Evolutionary conservation across 768 basidiomycete species (phyloP), one percentile per base, ranked within the genome.

Genomic region (Trametes villosa): DNA sequence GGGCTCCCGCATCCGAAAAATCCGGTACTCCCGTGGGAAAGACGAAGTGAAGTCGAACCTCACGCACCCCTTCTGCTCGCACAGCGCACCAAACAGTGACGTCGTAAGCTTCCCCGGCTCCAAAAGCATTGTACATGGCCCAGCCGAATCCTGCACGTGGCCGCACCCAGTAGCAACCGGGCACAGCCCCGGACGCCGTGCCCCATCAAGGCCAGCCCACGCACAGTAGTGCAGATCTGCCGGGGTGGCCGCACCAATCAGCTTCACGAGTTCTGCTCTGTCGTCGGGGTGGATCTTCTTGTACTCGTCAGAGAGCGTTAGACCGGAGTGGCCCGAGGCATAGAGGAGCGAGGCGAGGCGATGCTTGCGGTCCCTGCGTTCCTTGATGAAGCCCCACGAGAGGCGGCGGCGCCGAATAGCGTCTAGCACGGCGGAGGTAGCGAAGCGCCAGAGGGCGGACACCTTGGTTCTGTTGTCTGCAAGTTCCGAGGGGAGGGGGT

Each of bases 371-470:
- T 68, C 63, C 6, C 69, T 57, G 2, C 76, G 67, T 45, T 70
- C 58, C 47, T 65, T 62, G 67, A 77, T 72, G 63, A 68, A 73
- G 1, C 59, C 29, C 74, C 74, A 74, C 0, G 73, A 70, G 68
- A 72, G 75, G 2, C 38, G 27, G n/a, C 65, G 57, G 27, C 60
- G 65, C 11, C 69, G 67, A n/a, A 71, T 60, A 2, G 66, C 42
- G 50, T 68, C 48, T 34, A 64, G 44, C 20, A 71, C 63, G 18
- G 73, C 70, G 0, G 57, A 44, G 12, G 68, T 60, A 0, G 76
- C 76, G 53, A 71, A 77, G 6, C 54, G 63, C 76, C 76, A 78
- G 9, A 73, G 54, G 0, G 74, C 68, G 4, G 67, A n/a, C n/a
- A n/a, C n/a, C n/a, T n/a, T 59, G 29, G 72, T 18, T 48, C 63